Evolutionary conservation across 75 land plant genomes (phyloP).

Genomic region (Ceratopteris richardii): DNA sequence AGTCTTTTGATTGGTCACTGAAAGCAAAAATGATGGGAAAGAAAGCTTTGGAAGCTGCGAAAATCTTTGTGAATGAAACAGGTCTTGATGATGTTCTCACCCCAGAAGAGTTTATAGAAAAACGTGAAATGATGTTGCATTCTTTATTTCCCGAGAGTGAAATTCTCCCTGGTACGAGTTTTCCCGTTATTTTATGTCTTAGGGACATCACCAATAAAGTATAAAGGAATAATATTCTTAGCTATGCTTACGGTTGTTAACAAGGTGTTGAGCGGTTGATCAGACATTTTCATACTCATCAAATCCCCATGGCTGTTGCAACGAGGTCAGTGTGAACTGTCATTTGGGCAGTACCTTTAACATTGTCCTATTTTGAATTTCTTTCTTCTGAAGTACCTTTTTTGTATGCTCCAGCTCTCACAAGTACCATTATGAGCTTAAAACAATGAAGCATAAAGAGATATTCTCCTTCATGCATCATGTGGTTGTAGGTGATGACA

Average conservation of each 20-base stretch:
- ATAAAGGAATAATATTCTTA: background rate
- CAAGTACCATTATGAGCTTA: slow-evolving; percentile 71
- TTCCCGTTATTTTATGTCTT: background rate
- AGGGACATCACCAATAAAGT: no score
- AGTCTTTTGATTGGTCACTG: slow-evolving; percentile 77
- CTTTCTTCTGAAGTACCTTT: background rate
- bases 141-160: slow-evolving; percentile 60
- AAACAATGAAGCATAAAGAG: slow-evolving; percentile 70
- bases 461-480: slow-evolving; percentile 79
- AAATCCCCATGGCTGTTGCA: slow-evolving; percentile 62
- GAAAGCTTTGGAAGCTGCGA: slow-evolving; percentile 79
- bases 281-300: slow-evolving; percentile 54
- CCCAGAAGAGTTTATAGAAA: slow-evolving; percentile 63
- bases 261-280: slow-evolving; percentile 56
- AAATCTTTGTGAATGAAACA: slow-evolving; percentile 65
- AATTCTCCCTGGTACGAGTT: slow-evolving; percentile 63
- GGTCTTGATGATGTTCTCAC: slow-evolving; percentile 59
- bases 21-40: slow-evolving; percentile 95
- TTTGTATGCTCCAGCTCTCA: slow-evolving; percentile 39
- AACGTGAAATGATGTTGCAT: slow-evolving; percentile 69
- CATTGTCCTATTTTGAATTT: background rate
- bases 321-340: slow-evolving; percentile 43
- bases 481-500: slow-evolving; percentile 87
- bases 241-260: no score
- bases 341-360: background rate